A percentile compares a stretch with the other conserved stretches of the same genome.
phyloP scores from a whole-genome alignment of 1,139 yeast genomes.

The Meyerozyma elateridarum region DNA sequence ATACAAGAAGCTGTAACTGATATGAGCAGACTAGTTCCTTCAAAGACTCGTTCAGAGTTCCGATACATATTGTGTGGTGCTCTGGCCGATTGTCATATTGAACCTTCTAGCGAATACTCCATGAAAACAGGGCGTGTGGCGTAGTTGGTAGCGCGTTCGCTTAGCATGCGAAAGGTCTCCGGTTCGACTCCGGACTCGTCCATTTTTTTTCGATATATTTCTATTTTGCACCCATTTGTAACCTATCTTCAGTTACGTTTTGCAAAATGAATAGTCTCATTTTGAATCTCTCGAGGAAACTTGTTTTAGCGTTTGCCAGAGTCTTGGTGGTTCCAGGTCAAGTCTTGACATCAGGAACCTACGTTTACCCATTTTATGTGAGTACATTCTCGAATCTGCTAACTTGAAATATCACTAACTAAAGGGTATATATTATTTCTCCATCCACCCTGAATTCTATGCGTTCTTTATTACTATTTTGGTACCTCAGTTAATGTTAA shows the following conservation, averaged over 20 bases:
- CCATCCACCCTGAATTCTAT: conserved; percentile 52
- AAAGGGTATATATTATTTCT: conserved; percentile 10
- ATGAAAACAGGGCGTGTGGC: conserved; percentile 75
- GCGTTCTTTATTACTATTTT: conserved; percentile 43
- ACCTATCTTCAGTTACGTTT: background rate
- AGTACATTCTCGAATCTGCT: conserved; percentile 9
- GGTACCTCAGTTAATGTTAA: conserved; percentile 43
- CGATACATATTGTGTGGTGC: too few relatives aligned
- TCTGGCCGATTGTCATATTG: too few relatives aligned
- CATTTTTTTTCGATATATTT: conserved; percentile 42
- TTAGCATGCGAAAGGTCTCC: conserved; percentile 88
- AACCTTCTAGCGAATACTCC: too few relatives aligned
- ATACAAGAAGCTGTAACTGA: too few relatives aligned
- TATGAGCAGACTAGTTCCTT: too few relatives aligned
- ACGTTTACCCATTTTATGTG: conserved; percentile 25
- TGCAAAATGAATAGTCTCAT: background rate
- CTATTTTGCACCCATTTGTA: conserved; percentile 2
- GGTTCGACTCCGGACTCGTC: conserved; percentile 92
- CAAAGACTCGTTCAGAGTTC: too few relatives aligned
- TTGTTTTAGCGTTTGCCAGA: conserved; percentile 4
- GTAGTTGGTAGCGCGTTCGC: conserved; percentile 92
- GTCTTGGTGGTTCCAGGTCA: conserved; percentile 12
- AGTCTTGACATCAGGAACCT: conserved; percentile 20
- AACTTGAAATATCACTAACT: conserved; percentile 8
- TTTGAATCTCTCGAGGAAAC: background rate